Base-by-base conservation (phyloP, 768 basidiomycete genomes). In the Naganishia randhawae region DNA sequence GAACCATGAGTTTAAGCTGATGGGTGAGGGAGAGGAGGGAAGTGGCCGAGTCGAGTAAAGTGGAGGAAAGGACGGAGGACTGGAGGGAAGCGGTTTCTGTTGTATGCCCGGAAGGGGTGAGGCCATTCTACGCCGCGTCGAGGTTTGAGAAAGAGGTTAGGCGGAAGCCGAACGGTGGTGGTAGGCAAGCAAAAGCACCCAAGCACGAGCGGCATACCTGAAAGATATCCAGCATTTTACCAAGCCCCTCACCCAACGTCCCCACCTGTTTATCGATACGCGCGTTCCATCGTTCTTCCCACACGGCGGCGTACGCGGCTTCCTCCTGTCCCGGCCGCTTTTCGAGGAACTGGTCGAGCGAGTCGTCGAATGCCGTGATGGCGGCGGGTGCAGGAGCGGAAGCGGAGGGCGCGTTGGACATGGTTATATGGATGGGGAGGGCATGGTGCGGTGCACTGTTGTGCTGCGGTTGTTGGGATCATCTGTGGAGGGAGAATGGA, bases 241-340 rank as follows among this genome's bases (percentile, higher is more conserved):
- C 69, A 37, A 70, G 51, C n/a, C 69, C 69, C 7, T 70, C 65
- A 2, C 69, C 69, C 27, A 70, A 50, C 3, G 45, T 52, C 13
- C 8, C 42, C 8, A 70, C 65, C 2, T 70, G 65, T 53, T 63
- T 50, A 39, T 70, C 69, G 25, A 70, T 63, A 16, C 69, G 54
- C 39, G 66, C 62, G 29, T 70, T 70, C 69, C 69, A 70, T 16
- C 65, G 39, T 42, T 70, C 69, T 41, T 70, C 65, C 50, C 65
- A 53, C 7, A 31, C 17, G 17, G 41, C 64, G 17, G 65, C 63
- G 48, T 57, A 69, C 5, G 32, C 29, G 3, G 45, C 63, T 14
- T 31, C 39, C 2, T 41, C 50, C 57, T 69, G 63, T 14, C 33
- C 33, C 1, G 69, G 27, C 17, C 14, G 63, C 11, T 42, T 51